A percentile compares a stretch with the other conserved stretches of the same genome.
phyloP scores from a whole-genome alignment of 2,329 filamentous ascomycete genomes.

The Pseudogymnoascus sp. region DNA sequence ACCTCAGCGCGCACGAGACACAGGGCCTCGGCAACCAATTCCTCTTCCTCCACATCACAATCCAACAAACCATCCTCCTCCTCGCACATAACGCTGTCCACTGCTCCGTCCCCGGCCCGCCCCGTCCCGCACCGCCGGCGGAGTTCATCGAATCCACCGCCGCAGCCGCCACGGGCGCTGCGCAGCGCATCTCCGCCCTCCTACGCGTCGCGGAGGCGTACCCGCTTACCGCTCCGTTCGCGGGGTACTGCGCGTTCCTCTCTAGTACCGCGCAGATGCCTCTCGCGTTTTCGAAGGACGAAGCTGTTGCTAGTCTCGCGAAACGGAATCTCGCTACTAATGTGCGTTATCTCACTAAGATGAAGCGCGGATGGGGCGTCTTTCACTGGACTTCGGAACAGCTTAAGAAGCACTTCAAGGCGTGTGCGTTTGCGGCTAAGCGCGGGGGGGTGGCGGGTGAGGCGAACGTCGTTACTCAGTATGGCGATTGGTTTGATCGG shows the following conservation, averaged over 20 bases:
- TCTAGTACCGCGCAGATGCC: slow-evolving; percentile 93
- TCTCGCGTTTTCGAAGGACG: slow-evolving; percentile 81
- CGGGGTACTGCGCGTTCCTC: slow-evolving; percentile 89
- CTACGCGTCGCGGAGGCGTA: slow-evolving; percentile 75
- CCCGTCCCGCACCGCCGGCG: slow-evolving; percentile 43
- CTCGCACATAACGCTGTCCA: slow-evolving; percentile 52
- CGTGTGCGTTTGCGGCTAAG: slow-evolving; percentile 73
- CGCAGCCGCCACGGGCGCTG: slow-evolving; percentile 71
- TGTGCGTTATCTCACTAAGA: slow-evolving; percentile 82
- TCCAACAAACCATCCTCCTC: slow-evolving; percentile 85
- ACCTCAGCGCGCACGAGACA: slow-evolving; percentile 75
- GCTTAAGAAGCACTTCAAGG: slow-evolving; percentile 79
- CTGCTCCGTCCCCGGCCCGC: neutral
- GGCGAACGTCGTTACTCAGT: slow-evolving; percentile 71
- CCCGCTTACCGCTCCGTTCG: slow-evolving; percentile 82
- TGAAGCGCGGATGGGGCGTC: slow-evolving; percentile 98
- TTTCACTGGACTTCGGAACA: slow-evolving; percentile 96
- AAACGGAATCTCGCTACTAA: slow-evolving; percentile 83
- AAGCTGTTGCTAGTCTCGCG: slow-evolving; percentile 65
- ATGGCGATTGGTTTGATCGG: slow-evolving; percentile 94
- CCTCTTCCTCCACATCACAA: slow-evolving; percentile 81
- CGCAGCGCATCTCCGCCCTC: slow-evolving; percentile 78
- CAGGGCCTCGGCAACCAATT: slow-evolving; percentile 88
- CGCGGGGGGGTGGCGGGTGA: slow-evolving; percentile 50
- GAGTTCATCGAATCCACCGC: slow-evolving; percentile 72